Base-by-base conservation (phyloP, 2,329 filamentous ascomycete genomes). In the Phaeomoniella chlamydospora region DNA sequence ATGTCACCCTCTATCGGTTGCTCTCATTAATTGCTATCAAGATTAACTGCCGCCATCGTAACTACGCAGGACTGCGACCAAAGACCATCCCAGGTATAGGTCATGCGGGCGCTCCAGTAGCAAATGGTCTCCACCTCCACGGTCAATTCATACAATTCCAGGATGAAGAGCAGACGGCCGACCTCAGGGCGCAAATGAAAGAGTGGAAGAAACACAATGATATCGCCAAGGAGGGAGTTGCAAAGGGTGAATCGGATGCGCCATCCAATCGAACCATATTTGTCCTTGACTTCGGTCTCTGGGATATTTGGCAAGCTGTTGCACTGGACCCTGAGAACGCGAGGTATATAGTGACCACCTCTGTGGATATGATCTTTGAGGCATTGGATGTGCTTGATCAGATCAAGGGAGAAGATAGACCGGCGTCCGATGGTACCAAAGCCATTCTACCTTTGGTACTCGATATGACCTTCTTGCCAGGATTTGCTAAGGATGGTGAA, bases 381-480 rank as follows among this genome's bases (percentile, higher is more conserved):
- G 47, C 54, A 35, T 39, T 59, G 12, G 46, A 53, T 26, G 29
- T 44, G 17, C 40, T 59, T 14, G 50, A 50, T 16, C 44, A 57
- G 12, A 41, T 55, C 36, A 57, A 52, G 39, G 12, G 9, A 9
- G 22, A 6, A 26, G n/a, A n/a, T n/a, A 9, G 9, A 6, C 9
- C 9, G 16, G 4, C n/a, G 15, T 34, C 32, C 6, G n/a, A 13
- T 4, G n/a, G 6, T 17, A 9, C 18, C 11, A 13, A 17, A 18
- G 43, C 60, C 18, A 54, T 61, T 37, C 43, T 61, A 39, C 57
- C 52, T 10, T 45, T 55, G 45, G 47, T 52, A 5, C 45, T 55
- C 14, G 56, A 62, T 48, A 51, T 57, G 39, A 58, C 57, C 5
- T 60, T 60, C 43, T 42, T 61, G 9, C 56, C 58, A 2, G 56